phyloP scores from a whole-genome alignment of 2,329 filamentous ascomycete species.

The Fusarium sp. region DNA sequence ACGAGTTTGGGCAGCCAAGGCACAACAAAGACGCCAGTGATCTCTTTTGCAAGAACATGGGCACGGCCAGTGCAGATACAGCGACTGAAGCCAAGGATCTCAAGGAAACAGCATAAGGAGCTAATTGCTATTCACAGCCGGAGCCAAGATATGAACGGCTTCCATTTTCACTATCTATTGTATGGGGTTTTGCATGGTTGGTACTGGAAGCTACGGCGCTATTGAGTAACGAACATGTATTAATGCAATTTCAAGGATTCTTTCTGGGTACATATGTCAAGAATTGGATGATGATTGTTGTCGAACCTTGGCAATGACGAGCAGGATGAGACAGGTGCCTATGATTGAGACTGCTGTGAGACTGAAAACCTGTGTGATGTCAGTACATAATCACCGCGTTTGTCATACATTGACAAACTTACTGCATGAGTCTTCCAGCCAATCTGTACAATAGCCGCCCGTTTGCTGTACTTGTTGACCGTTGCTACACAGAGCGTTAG shows the following conservation, averaged over 20 bases:
- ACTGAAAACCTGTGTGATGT: conserved; percentile 65
- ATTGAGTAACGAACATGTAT: conserved; percentile 18
- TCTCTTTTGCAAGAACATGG: conserved; percentile 68
- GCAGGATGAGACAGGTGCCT: conserved; percentile 71
- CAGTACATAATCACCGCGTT: neutral
- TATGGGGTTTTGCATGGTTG: conserved; percentile 15
- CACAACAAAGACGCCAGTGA: conserved; percentile 61
- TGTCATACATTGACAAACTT: conserved; percentile 39
- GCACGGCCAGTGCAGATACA: neutral
- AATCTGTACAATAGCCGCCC: conserved; percentile 86
- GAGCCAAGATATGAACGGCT: conserved; percentile 1
- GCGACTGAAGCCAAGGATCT: neutral
- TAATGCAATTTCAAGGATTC: neutral
- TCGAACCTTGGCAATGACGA: conserved; percentile 59
- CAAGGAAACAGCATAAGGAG: conserved; percentile 38
- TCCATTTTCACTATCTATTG: conserved; percentile 7
- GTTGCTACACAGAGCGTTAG: conserved; percentile 58
- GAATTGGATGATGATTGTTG: conserved; percentile 28
- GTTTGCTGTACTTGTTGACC: conserved; percentile 81
- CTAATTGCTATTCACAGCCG: neutral
- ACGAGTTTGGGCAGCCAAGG: conserved; percentile 21
- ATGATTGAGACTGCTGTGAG: conserved; percentile 71
- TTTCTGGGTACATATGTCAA: conserved; percentile 3
- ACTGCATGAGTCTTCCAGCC: conserved; percentile 93
- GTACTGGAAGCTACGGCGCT: conserved; percentile 11